These are phyloP conservation scores for Volvox carteri DNA, from an alignment of 163 green algal genomes.

Conservation along the genomic window DNA sequence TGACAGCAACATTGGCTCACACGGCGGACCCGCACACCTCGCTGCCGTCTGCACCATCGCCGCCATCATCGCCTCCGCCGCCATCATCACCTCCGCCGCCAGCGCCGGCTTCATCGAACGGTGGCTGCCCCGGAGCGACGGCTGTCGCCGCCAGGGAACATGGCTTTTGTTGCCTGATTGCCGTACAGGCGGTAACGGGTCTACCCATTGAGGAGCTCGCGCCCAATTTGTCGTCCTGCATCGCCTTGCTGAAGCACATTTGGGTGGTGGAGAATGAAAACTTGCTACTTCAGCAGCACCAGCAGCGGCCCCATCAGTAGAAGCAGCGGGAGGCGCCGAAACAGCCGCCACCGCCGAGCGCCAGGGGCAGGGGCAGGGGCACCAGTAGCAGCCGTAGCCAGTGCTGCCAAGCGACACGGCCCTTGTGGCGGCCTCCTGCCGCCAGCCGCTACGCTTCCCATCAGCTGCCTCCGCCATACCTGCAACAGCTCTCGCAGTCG, in stretches of 20 bases:
- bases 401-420: too few species aligned
- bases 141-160: neutral
- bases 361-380: too few species aligned
- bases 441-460: too few species aligned
- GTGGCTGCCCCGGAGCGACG: neutral
- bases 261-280: neutral
- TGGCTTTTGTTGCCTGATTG: neutral
- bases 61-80: too few species aligned
- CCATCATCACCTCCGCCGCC: neutral
- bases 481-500: too few species aligned
- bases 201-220: neutral
- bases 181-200: neutral
- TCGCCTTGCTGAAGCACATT: neutral
- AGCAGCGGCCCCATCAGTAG: neutral
- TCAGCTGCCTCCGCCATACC: too few species aligned
- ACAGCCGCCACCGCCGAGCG: neutral
- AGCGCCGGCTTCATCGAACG: neutral
- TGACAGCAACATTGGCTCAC: neutral
- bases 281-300: constrained; percentile 3
- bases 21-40: too few species aligned
- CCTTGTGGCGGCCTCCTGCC: too few species aligned
- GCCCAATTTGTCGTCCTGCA: neutral
- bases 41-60: neutral
- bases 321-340: neutral
- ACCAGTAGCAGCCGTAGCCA: too few species aligned